Evolutionary conservation across 345 rosid species (phyloP).

Genomic region (Physaria fendleri): DNA sequence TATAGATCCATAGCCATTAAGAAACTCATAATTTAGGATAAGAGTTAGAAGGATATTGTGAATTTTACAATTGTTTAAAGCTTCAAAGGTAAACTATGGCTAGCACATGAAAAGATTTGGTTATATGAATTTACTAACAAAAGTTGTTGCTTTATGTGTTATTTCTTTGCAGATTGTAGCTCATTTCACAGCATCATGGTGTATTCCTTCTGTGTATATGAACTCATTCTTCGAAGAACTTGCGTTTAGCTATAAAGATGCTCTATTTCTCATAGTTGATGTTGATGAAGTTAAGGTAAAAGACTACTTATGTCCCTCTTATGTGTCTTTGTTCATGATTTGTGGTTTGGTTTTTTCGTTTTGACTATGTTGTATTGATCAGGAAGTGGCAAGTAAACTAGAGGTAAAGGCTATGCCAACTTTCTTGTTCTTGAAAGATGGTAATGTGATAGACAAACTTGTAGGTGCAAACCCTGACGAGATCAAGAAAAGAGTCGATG

Average conservation of each 20-base stretch:
- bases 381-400: conserved; percentile 71
- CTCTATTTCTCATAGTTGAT: conserved; percentile 70
- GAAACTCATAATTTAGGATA: background rate
- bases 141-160: background rate
- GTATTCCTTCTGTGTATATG: conserved; percentile 90
- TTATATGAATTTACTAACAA: background rate
- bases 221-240: conserved; percentile 64
- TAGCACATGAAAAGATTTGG: background rate
- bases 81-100: background rate
- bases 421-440: conserved; percentile 63
- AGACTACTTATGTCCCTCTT: background rate
- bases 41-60: background rate
- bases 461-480: conserved; percentile 93
- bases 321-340: background rate
- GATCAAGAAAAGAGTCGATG: conserved; percentile 68
- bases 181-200: conserved; percentile 93
- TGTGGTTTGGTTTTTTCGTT: background rate
- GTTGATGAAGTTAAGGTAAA: conserved; percentile 87
- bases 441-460: conserved; percentile 53
- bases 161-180: conserved; percentile 54
- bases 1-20: background rate
- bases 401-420: conserved; percentile 93
- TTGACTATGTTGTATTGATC: conserved; percentile 13
- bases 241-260: conserved; percentile 53
- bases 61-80: background rate